These are phyloP conservation scores for Pascua guehoae DNA, from an alignment of 1,284 basidiomycete species.

Conservation along the genomic window DNA sequence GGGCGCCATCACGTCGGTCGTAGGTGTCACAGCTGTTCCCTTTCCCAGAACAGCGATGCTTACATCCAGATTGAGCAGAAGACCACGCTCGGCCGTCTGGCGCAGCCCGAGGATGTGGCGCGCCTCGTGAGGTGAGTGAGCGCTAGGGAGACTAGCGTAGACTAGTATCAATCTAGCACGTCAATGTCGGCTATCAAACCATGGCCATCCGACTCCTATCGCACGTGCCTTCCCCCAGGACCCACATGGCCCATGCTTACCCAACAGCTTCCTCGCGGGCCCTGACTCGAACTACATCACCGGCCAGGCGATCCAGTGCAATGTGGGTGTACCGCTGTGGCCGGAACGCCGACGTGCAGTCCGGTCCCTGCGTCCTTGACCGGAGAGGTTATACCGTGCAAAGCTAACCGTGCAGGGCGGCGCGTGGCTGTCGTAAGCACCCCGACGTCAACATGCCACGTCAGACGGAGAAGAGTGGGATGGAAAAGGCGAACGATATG, in stretches of 20 bases:
- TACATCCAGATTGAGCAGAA: background rate
- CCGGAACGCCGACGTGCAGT: background rate
- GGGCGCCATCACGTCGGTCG: slow-evolving; percentile 2
- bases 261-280: slow-evolving; percentile 15
- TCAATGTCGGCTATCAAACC: no score
- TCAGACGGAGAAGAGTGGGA: no score
- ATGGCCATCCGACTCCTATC: no score
- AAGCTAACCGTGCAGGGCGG: no score
- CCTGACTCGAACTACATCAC: slow-evolving; percentile 20
- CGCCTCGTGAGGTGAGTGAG: slow-evolving; percentile 12
- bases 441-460: no score
- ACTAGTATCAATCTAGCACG: no score
- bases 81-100: slow-evolving; percentile 16
- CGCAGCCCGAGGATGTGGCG: slow-evolving; percentile 16
- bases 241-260: no score
- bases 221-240: no score
- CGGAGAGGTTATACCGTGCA: no score
- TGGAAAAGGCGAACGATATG: no score
- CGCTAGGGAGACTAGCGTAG: background rate
- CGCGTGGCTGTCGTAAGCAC: no score
- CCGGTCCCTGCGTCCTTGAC: no score
- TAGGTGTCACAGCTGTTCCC: background rate
- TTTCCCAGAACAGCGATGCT: background rate
- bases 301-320: slow-evolving; percentile 19
- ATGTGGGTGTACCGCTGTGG: slow-evolving; percentile 6